Percentiles rank a stretch among this genome's conserved stretches.
These are phyloP conservation scores for Clavispora vitiphila DNA, from an alignment of 805 yeast species.

Conservation along the genomic window DNA sequence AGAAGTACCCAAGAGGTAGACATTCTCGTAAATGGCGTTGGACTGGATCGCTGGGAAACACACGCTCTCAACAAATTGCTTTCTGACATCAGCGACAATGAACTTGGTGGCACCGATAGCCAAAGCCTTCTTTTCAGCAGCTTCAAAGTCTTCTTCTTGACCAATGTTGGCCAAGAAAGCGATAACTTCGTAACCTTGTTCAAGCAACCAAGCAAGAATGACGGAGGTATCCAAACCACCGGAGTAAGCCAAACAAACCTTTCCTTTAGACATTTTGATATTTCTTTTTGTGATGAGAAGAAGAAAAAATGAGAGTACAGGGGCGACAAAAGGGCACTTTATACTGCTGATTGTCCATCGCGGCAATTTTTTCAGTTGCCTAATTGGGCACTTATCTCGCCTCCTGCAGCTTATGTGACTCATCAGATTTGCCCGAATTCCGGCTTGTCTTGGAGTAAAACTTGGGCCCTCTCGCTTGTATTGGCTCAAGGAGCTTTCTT, in stretches of 20 bases:
- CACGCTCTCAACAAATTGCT: conserved; percentile 89
- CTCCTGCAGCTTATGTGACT: conserved; percentile 1
- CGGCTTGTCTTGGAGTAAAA: too few relatives aligned
- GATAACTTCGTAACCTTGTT: conserved; percentile 95
- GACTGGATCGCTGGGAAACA: conserved; percentile 96
- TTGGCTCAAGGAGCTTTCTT: too few relatives aligned
- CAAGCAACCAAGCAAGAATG: conserved; percentile 96
- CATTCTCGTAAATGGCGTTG: conserved; percentile 97
- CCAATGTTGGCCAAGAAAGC: conserved; percentile 99
- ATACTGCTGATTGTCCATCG: conserved; percentile 18
- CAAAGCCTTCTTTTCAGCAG: conserved; percentile 92
- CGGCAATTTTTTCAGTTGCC: conserved; percentile 15
- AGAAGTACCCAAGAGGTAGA: conserved; percentile 93
- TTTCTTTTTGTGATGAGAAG: conserved; percentile 1
- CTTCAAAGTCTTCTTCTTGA: conserved; percentile 98
- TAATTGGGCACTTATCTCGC: conserved; percentile 7
- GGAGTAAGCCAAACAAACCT: conserved; percentile 98
- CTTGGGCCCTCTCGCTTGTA: too few relatives aligned
- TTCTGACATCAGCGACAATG: conserved; percentile 90
- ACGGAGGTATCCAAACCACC: conserved; percentile 99
- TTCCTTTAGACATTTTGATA: conserved; percentile 82
- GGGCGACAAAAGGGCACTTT: conserved; percentile 10
- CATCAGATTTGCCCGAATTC: not conserved
- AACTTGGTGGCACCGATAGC: conserved; percentile 96
- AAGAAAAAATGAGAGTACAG: conserved; percentile 2